Conservation (phyloP, 768 basidiomycete species). For the Trametes cubensis region DNA sequence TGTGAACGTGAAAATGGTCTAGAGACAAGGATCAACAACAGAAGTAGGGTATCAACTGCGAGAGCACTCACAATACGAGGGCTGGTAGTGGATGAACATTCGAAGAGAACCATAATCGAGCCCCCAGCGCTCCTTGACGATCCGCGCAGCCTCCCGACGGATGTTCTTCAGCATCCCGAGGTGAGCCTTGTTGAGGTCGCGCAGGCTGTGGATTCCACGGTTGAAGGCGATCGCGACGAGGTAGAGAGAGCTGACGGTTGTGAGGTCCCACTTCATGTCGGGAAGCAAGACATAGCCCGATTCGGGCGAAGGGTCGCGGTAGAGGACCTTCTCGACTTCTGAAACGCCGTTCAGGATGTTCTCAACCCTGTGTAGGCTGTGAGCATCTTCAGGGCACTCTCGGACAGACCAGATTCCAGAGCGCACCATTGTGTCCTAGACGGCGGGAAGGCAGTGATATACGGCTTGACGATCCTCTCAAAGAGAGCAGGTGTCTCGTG, state of each 20-base stretch:
- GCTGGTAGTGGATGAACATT: conserved; percentile 93
- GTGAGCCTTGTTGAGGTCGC: conserved; percentile 73
- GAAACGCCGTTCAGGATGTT: conserved; percentile 79
- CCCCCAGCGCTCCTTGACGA: conserved; percentile 68
- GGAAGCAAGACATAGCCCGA: conserved; percentile 79
- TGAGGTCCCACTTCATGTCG: conserved; percentile 96
- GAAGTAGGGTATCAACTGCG: neutral
- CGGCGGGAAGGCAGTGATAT: conserved; percentile 73
- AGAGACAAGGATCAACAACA: neutral
- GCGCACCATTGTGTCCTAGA: conserved; percentile 79
- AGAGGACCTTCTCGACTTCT: conserved; percentile 75
- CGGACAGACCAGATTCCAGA: neutral
- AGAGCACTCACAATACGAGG: conserved; percentile 79
- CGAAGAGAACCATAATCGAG: conserved; percentile 63
- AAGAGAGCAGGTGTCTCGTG: conserved; percentile 85
- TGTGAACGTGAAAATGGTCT: conserved; percentile 96
- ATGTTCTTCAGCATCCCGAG: conserved; percentile 70
- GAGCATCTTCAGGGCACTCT: neutral
- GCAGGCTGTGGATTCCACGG: conserved; percentile 63
- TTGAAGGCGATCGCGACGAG: conserved; percentile 77
- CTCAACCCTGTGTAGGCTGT: conserved; percentile 64
- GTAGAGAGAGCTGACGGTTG: conserved; percentile 76
- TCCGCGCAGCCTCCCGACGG: conserved; percentile 50
- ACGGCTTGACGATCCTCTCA: conserved; percentile 69
- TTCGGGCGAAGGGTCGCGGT: conserved; percentile 51